phyloP scores from a whole-genome alignment of 176 grass and related monocot species.

The Oryza meridionalis region DNA sequence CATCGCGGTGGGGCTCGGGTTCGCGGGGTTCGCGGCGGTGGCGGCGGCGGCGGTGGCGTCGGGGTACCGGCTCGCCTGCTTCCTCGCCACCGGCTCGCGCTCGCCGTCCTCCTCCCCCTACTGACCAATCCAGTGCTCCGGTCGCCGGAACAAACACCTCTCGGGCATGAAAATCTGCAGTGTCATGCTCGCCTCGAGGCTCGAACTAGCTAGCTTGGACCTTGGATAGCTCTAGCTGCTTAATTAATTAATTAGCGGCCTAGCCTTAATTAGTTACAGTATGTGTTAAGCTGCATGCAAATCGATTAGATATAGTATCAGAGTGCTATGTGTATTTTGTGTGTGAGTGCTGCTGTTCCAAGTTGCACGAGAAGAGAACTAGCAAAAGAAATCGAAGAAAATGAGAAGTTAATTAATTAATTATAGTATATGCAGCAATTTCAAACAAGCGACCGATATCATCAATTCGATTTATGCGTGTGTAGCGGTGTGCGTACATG shows the following conservation, averaged over 20 bases:
- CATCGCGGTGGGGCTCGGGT: slow-evolving; percentile 65
- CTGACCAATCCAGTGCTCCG: neutral
- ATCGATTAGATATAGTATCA: neutral
- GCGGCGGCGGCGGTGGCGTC: slow-evolving; percentile 62
- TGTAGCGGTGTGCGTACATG: no score
- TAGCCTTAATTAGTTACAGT: neutral
- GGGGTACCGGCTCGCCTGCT: slow-evolving; percentile 57
- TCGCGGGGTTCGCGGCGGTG: slow-evolving; percentile 68
- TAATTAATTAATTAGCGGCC: neutral
- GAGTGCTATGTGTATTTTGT: neutral
- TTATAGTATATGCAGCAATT: no score
- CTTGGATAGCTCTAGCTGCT: neutral
- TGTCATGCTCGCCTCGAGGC: no score
- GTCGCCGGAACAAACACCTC: neutral
- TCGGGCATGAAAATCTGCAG: neutral
- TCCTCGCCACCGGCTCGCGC: slow-evolving; percentile 65
- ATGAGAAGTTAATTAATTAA: no score
- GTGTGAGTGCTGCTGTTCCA: neutral
- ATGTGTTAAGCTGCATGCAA: no score
- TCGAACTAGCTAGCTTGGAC: neutral
- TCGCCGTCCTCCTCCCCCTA: slow-evolving; percentile 11
- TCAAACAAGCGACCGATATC: no score
- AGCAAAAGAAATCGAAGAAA: neutral
- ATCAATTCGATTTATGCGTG: no score
- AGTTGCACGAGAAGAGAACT: neutral